Conservation (phyloP, 2,329 filamentous ascomycete genomes). For the Cercospora sojina region DNA sequence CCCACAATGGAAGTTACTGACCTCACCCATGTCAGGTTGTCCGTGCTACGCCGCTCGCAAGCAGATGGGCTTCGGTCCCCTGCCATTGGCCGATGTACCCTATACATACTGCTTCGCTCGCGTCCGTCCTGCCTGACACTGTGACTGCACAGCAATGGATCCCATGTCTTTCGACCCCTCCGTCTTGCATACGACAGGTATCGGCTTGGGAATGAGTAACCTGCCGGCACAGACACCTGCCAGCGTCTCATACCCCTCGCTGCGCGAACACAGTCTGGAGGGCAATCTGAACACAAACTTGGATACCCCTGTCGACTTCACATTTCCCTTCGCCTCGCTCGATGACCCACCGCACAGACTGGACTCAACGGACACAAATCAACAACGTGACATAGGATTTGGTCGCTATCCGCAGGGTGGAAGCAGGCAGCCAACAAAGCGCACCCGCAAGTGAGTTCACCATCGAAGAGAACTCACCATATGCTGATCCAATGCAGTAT, state of each 20-base stretch:
- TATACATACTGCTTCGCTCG: neutral
- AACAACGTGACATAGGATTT: neutral
- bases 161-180: neutral
- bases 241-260: neutral
- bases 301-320: neutral
- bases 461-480: neutral
- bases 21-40: neutral
- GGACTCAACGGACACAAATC: neutral
- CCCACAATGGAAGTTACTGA: neutral
- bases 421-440: neutral
- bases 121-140: neutral
- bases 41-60: neutral
- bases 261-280: neutral
- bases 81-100: neutral
- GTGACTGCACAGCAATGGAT: neutral
- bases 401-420: neutral
- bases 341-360: neutral
- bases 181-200: neutral
- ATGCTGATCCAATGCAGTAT: neutral
- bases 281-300: neutral
- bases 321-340: neutral
- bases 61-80: neutral
- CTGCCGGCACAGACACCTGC: neutral
- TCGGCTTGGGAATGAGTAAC: neutral
- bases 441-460: neutral